Evolutionary conservation across 805 yeast species (phyloP), one percentile per base, ranked within the genome.

Genomic region (Sugiyamaella marilandica): DNA sequence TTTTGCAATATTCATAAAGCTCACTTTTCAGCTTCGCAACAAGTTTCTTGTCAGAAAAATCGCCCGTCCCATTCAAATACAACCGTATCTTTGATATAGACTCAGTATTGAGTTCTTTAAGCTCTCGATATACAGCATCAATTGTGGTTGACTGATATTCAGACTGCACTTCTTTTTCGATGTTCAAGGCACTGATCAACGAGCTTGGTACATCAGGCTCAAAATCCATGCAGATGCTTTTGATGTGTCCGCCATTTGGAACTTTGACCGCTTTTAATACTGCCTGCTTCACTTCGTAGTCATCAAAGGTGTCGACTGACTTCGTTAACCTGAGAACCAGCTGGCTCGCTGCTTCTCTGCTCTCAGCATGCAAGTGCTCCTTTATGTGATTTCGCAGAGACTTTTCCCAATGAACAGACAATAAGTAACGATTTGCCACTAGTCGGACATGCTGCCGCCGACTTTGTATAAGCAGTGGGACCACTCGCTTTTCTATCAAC

Each of bases 21-120:
- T 36, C 47, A 13, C 13, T 33, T 47, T 55, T 55, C 59, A 65
- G 62, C 35, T 65, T 65, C 4, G 58, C 55, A 31, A 51, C 49
- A 13, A 60, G 51, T 5, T 45, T 50, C 2, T 29, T 16, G 29
- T 37, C 47, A 0, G 51, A 50, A 35, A 46, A 19, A 5, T 56
- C 24, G 7, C 55, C 48, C n/a, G 58, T 49, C 18, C 62, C 69
- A 16, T 54, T 53, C 21, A 62, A 48, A 45, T 65, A 65, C 1
- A 60, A 58, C 5, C 48, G 29, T 19, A 63, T 45, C 49, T 61
- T 61, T 13, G 53, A 39, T 5, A 47, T 13, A 47, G 51, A 36
- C 29, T 39, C 33, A 18, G n/a, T 26, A 34, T 50, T 2, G 36
- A 47, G 9, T 41, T 53, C 45, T 53, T 60, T 32, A 8, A 55